Base-by-base conservation (phyloP, 73 alveolate genomes). In the Blepharisma japonicum region DNA sequence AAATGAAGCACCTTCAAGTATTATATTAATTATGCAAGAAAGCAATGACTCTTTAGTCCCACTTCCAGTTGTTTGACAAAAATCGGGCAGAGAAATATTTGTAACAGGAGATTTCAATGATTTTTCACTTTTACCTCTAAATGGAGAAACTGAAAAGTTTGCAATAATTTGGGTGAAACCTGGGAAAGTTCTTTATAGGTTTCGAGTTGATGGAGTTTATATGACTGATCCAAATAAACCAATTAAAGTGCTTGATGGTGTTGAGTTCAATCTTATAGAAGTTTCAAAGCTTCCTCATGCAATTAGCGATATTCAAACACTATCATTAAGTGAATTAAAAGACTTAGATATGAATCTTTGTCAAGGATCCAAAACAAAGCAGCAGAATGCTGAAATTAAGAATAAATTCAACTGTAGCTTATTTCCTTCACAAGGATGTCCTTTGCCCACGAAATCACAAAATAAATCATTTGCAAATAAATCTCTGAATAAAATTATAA, bases 91-190 rank as follows among this genome's bases (percentile, higher is more conserved):
- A 14, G 74, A 61, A 61, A 39, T 61, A 14, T 61, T 2, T 4
- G 74, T 61, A 14, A 61, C 74, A 14, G 74, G 74, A 20, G 74
- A 61, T 39, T 61, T 61, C 47, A 61, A 61, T 39, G 11, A 39
- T 25, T 61, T 14, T 25, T 61, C 74, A 14, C 23, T 61, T 8
- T 11, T 61, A 4, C 11, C 23, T 2, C 74, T 61, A 18, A 61
- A n/a, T 5, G 74, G 74, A 5, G 74, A 61, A 18, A 25, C 39
- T 20, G 74, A 61, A n/a, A 61, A 61, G 47, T 61, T 61, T 25
- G 14, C 47, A 2, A 39, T 61, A 14, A 25, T 61, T 9, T 61
- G 74, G 74, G 14, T n/a, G 2, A 25, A 25, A 8, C 74, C 74
- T 61, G 74, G 74, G 74, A 25, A 8, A 18, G 18, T 8, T 61